Conservation (phyloP, 2,329 filamentous ascomycete species). For the Stemphylium beticola region DNA sequence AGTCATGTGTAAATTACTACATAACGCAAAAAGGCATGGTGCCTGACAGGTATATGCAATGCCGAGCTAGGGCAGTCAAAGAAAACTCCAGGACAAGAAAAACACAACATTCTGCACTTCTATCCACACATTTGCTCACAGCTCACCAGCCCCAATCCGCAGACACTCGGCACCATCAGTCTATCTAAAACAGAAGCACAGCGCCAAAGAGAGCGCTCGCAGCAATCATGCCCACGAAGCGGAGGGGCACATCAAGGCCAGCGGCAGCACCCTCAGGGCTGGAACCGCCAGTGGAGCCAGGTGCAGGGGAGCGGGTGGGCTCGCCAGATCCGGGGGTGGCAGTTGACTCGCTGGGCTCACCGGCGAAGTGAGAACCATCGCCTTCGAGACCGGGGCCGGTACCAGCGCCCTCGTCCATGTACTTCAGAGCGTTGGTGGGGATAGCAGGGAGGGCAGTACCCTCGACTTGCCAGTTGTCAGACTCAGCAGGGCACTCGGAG, state of each 20-base stretch:
- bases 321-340: slow-evolving; percentile 39
- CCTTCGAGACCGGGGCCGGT: slow-evolving; percentile 62
- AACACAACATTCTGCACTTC: slow-evolving; percentile 10
- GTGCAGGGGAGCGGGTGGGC: slow-evolving; percentile 31
- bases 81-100: slow-evolving; percentile 9
- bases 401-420: slow-evolving; percentile 64
- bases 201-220: slow-evolving; percentile 42
- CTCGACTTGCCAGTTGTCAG: slow-evolving; percentile 62
- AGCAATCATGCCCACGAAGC: slow-evolving; percentile 38
- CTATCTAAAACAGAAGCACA: slow-evolving; percentile 38
- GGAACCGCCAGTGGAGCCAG: slow-evolving; percentile 12
- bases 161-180: slow-evolving; percentile 1
- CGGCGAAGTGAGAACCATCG: slow-evolving; percentile 48
- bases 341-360: slow-evolving; percentile 35
- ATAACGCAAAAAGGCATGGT: slow-evolving; percentile 11
- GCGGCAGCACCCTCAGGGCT: slow-evolving; percentile 24
- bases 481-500: slow-evolving; percentile 61
- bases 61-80: slow-evolving; percentile 2
- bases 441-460: slow-evolving; percentile 62
- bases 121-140: slow-evolving; percentile 5
- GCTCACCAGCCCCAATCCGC: neutral
- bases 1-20: slow-evolving; percentile 13
- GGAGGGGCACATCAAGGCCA: slow-evolving; percentile 35
- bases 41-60: slow-evolving; percentile 13
- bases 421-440: slow-evolving; percentile 61